Conservation (phyloP, 31 red algal genomes). For the Odonthalia washingtoniensis region DNA sequence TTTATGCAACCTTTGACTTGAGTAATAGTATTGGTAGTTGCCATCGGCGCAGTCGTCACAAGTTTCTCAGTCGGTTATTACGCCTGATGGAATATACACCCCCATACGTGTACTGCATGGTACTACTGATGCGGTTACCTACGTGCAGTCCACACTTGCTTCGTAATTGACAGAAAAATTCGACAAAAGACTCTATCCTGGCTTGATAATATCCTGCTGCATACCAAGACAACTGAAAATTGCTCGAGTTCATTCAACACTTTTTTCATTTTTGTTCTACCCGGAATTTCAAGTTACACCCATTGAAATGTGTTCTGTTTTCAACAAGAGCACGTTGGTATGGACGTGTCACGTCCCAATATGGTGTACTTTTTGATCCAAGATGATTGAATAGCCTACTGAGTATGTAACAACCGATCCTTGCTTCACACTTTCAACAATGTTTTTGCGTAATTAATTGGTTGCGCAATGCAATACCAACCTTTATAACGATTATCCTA, state of each 20-base stretch:
- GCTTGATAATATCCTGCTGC: slow-evolving; percentile 16
- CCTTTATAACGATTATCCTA: not conserved
- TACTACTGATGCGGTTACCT: slow-evolving; percentile 10
- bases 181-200: not conserved
- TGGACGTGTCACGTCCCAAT: not conserved
- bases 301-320: not conserved
- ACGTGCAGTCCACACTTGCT: slow-evolving; percentile 8
- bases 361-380: slow-evolving; percentile 9
- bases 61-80: not conserved
- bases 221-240: not conserved
- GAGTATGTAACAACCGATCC: not conserved
- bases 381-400: not conserved
- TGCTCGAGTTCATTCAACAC: not conserved
- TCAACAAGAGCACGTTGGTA: not conserved
- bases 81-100: slow-evolving; percentile 15
- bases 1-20: not conserved
- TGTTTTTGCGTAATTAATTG: slow-evolving; percentile 20
- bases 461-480: not conserved
- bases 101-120: slow-evolving; percentile 27
- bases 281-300: slow-evolving; percentile 15
- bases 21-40: slow-evolving; percentile 10
- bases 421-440: slow-evolving; percentile 17
- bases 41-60: not conserved
- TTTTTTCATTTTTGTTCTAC: not conserved
- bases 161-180: not conserved